Conservation (phyloP, 1,284 basidiomycete species). For the Ustilago hordei region DNA sequence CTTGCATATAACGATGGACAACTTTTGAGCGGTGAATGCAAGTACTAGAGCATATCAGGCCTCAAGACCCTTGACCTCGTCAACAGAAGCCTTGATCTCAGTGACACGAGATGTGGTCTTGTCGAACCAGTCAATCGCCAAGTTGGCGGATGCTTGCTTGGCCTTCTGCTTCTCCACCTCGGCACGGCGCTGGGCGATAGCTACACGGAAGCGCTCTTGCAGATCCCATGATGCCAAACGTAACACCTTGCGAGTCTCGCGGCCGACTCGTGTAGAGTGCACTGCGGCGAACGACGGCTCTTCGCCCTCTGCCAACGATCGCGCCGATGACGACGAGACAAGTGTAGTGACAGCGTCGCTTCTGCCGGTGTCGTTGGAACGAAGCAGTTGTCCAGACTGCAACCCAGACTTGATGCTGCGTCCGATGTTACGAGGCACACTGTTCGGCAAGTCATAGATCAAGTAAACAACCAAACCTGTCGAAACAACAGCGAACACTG, state of each 20-base stretch:
- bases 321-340: conserved; percentile 13
- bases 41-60: neutral
- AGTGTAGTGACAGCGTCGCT: conserved; percentile 11
- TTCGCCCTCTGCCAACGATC: conserved; percentile 10
- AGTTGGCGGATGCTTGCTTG: conserved; percentile 58
- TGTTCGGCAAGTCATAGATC: conserved; percentile 86
- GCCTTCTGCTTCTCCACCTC: conserved; percentile 61
- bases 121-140: conserved; percentile 59
- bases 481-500: conserved; percentile 80
- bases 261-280: conserved; percentile 79
- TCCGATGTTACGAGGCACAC: conserved; percentile 84
- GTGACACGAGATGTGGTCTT: conserved; percentile 40
- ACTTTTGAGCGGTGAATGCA: conserved; percentile 4
- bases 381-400: conserved; percentile 24
- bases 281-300: conserved; percentile 75
- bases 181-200: conserved; percentile 81
- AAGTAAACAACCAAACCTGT: conserved; percentile 85
- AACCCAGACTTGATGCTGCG: conserved; percentile 59
- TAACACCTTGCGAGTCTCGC: conserved; percentile 94
- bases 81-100: conserved; percentile 20
- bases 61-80: conserved; percentile 44
- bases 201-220: conserved; percentile 82
- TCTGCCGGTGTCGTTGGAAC: conserved; percentile 11
- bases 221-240: conserved; percentile 92
- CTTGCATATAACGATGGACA: neutral